Conservation (phyloP, 2,329 filamentous ascomycete species). For the Fusarium miscanthi region DNA sequence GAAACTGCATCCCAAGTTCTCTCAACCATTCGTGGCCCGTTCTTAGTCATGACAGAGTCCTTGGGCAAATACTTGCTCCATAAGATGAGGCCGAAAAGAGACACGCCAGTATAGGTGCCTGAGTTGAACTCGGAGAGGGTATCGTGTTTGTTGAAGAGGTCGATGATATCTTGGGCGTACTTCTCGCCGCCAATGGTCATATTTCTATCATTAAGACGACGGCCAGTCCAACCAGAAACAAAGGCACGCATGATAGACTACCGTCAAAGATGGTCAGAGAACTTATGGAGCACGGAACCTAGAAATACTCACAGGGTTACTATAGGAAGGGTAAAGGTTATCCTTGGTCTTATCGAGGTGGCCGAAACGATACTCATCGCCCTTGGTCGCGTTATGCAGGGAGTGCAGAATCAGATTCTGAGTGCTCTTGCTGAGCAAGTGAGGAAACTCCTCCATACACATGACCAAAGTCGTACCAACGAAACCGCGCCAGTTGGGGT, state of each 20-base stretch:
- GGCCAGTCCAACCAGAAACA: conserved; percentile 68
- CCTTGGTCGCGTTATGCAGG: conserved; percentile 65
- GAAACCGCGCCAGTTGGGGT: conserved; percentile 74
- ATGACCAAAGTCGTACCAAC: conserved; percentile 69
- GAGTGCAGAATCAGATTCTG: conserved; percentile 62
- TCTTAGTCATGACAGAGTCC: conserved; percentile 63
- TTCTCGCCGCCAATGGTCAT: conserved; percentile 67
- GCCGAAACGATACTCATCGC: conserved; percentile 71
- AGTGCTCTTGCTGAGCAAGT: conserved; percentile 54
- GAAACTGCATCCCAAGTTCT: conserved; percentile 64
- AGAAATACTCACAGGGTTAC: conserved; percentile 59
- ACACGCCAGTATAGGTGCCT: conserved; percentile 72
- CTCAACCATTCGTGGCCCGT: conserved; percentile 62
- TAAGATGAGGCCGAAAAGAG: conserved; percentile 66
- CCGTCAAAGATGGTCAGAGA: background rate
- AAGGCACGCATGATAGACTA: conserved; percentile 70
- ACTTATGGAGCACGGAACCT: rapidly evolving
- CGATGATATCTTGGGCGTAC: conserved; percentile 66
- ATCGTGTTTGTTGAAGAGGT: conserved; percentile 64
- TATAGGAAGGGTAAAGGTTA: conserved; percentile 71
- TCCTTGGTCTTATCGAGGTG: conserved; percentile 63
- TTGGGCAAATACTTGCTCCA: conserved; percentile 69
- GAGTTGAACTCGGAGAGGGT: conserved; percentile 73
- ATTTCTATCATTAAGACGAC: conserved; percentile 63
- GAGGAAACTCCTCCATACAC: conserved; percentile 67